Percentiles rank a stretch among this genome's conserved stretches.
These are phyloP conservation scores for Gyrodon lividus DNA, from an alignment of 768 basidiomycete species.

Conservation along the genomic window DNA sequence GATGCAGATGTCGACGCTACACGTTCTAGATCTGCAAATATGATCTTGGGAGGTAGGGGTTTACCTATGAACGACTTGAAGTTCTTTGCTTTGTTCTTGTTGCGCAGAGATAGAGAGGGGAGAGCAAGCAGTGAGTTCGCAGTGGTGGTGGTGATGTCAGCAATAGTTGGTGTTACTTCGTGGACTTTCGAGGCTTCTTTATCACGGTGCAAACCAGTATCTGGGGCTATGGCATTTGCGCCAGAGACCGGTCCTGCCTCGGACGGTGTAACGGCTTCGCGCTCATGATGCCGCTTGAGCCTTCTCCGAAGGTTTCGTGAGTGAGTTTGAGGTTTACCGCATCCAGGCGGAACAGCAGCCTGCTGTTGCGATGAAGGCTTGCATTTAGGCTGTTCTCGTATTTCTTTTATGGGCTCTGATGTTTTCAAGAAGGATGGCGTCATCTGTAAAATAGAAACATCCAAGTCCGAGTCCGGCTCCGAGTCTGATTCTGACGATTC, in stretches of 20 bases:
- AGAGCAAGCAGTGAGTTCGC: constrained; percentile 17
- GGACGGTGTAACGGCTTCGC: constrained; percentile 11
- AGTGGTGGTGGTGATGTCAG: constrained; percentile 26
- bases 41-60: constrained; percentile 50
- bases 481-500: constrained; percentile 7
- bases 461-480: constrained; percentile 19
- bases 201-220: too few relatives aligned
- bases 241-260: constrained; percentile 34
- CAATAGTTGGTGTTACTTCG: neutral
- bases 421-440: neutral
- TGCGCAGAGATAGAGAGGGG: constrained; percentile 52
- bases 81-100: constrained; percentile 74
- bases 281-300: constrained; percentile 40
- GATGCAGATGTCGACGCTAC: neutral
- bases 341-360: constrained; percentile 51
- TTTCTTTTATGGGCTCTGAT: constrained; percentile 10
- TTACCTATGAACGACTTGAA: constrained; percentile 53
- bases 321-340: constrained; percentile 57
- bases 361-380: constrained; percentile 8
- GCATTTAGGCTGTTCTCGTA: constrained; percentile 5
- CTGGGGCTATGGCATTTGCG: constrained; percentile 37
- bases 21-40: constrained; percentile 39
- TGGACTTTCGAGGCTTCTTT: neutral
- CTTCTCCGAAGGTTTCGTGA: constrained; percentile 58
- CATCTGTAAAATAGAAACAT: neutral